Evolutionary conservation across 2,329 filamentous ascomycete genomes (phyloP).

Genomic region (Claviceps fusiformis): DNA sequence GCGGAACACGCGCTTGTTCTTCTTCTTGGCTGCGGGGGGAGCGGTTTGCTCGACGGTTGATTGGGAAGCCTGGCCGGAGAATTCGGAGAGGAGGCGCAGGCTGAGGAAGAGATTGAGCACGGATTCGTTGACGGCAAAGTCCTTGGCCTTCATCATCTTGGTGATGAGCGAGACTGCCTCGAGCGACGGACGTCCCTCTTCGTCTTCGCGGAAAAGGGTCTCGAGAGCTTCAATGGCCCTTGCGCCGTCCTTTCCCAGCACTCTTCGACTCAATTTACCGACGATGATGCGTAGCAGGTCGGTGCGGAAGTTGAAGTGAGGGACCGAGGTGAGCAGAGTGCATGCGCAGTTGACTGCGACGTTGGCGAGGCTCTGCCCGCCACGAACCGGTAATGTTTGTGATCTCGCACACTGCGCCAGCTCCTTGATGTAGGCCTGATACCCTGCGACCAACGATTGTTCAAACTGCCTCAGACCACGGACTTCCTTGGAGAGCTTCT

Average conservation of each 20-base stretch:
- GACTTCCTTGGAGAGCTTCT: slow-evolving; percentile 86
- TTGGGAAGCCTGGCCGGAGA: slow-evolving; percentile 69
- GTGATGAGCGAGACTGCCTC: slow-evolving; percentile 75
- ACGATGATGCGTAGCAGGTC: slow-evolving; percentile 82
- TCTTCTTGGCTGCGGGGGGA: slow-evolving; percentile 34
- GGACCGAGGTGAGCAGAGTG: slow-evolving; percentile 63
- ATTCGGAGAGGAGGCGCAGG: slow-evolving; percentile 76
- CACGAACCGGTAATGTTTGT: slow-evolving; percentile 25
- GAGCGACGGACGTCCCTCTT: slow-evolving; percentile 76
- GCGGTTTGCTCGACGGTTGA: slow-evolving; percentile 50
- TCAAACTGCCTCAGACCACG: slow-evolving; percentile 72
- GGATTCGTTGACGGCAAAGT: slow-evolving; percentile 71
- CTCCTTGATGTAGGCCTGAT: slow-evolving; percentile 71
- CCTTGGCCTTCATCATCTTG: slow-evolving; percentile 87
- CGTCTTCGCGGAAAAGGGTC: slow-evolving; percentile 70
- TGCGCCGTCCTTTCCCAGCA: slow-evolving; percentile 58
- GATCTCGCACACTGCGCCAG: slow-evolving; percentile 54
- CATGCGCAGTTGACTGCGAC: slow-evolving; percentile 80
- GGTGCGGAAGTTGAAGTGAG: slow-evolving; percentile 92
- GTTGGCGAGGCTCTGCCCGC: slow-evolving; percentile 43
- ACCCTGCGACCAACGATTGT: slow-evolving; percentile 71
- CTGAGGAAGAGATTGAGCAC: slow-evolving; percentile 86
- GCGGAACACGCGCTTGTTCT: slow-evolving; percentile 70
- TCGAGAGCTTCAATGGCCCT: slow-evolving; percentile 71
- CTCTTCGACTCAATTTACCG: slow-evolving; percentile 62